Conservation (phyloP, 2,329 filamentous ascomycete species). For the Cladophialophora carrionii region DNA sequence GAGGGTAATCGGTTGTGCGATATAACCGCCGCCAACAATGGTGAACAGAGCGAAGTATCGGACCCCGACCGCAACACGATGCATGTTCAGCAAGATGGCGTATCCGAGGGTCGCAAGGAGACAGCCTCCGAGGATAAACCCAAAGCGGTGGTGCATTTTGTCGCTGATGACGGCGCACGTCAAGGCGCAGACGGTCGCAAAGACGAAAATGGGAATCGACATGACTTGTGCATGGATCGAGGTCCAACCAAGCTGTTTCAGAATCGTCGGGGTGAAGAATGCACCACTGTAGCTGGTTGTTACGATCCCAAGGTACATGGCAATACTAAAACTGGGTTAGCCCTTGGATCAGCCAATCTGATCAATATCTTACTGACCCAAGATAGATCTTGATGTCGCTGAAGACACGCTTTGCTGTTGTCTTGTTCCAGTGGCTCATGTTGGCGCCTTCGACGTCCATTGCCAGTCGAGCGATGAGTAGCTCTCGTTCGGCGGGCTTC, state of each 20-base stretch:
- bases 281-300: constrained; percentile 44
- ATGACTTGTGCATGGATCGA: constrained; percentile 43
- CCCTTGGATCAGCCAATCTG: not conserved
- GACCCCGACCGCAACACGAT: constrained; percentile 36
- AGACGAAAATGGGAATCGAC: constrained; percentile 44
- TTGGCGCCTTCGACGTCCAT: constrained; percentile 39
- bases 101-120: constrained; percentile 44
- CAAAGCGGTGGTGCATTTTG: constrained; percentile 43
- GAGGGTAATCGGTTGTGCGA: constrained; percentile 40
- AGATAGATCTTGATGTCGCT: constrained; percentile 44
- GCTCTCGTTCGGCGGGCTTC: constrained; percentile 41
- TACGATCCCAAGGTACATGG: constrained; percentile 44
- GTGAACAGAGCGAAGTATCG: constrained; percentile 41
- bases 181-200: constrained; percentile 41
- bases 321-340: constrained; percentile 32
- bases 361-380: constrained; percentile 29
- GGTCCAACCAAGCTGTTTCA: constrained; percentile 43
- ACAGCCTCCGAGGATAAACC: constrained; percentile 45
- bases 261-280: constrained; percentile 45
- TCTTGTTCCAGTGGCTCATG: constrained; percentile 42
- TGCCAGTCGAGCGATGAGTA: constrained; percentile 44
- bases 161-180: constrained; percentile 41
- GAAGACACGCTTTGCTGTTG: constrained; percentile 40
- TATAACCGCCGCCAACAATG: constrained; percentile 42
- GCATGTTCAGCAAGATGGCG: constrained; percentile 43